Evolutionary conservation across 2,329 filamentous ascomycete genomes (phyloP).

Genomic region (Penicillium occitanis): DNA sequence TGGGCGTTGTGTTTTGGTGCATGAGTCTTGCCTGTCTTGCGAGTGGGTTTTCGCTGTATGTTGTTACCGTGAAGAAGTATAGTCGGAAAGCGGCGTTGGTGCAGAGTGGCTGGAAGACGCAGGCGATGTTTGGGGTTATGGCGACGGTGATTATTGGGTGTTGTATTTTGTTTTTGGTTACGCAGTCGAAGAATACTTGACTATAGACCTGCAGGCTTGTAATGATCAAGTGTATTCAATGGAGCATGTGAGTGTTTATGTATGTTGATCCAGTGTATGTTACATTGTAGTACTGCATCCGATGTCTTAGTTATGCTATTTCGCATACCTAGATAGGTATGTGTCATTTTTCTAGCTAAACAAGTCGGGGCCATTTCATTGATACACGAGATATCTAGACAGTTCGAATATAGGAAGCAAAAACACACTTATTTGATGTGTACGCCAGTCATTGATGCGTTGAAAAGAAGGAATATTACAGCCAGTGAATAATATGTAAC

Average conservation of each 20-base stretch:
- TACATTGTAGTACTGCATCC: background rate
- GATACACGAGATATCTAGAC: background rate
- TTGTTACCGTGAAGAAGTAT: constrained; percentile 79
- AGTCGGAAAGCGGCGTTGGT: constrained; percentile 76
- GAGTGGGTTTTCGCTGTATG: constrained; percentile 82
- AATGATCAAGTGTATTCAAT: background rate
- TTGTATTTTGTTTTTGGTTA: constrained; percentile 47
- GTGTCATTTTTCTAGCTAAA: background rate
- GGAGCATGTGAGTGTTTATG: background rate
- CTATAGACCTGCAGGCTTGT: background rate
- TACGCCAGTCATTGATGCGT: background rate
- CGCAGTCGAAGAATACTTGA: constrained; percentile 30
- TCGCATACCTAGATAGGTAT: background rate
- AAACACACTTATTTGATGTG: background rate
- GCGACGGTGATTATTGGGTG: constrained; percentile 47
- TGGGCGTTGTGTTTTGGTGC: constrained; percentile 86
- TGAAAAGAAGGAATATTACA: background rate
- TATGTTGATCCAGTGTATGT: background rate
- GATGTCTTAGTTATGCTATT: background rate
- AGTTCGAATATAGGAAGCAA: background rate
- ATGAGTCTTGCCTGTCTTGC: constrained; percentile 74
- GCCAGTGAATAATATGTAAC: background rate
- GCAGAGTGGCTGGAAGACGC: constrained; percentile 91
- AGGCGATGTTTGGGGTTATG: constrained; percentile 61
- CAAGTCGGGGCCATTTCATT: background rate